Base-by-base conservation (phyloP, 2,329 filamentous ascomycete species). In the Dendrostoma leiphaemia region DNA sequence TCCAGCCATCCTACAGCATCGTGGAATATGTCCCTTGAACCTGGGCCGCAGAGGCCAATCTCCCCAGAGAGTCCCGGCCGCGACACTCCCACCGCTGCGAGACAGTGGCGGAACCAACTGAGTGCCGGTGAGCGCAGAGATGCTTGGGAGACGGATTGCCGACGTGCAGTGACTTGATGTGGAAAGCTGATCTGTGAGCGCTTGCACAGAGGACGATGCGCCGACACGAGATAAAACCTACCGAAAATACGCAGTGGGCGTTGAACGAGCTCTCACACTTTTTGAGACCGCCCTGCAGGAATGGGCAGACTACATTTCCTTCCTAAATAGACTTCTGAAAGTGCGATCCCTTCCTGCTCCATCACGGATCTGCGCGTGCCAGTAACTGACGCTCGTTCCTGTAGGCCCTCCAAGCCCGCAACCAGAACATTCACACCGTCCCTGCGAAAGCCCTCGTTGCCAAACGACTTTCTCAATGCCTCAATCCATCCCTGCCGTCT, bases 231-330 rank as follows among this genome's bases (percentile, higher is more conserved):
- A 87, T 71, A 87, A 87, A 69, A 71, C 79, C 50, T 93, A 90
- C 69, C 90, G 92, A 61, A 89, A 92, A 70, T 99, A 97, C 83
- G 91, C 91, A 41, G 84, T 87, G 46, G 89, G 85, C 55, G 86
- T 99, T 61, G 93, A 97, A 66, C 85, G 91, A 69, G 89, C 91
- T 31, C 80, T 99, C 59, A 83, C 89, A 43, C 80, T 96, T 31
- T 99, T 97, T 75, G 94, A 99, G 68, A 92, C 90, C 15, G 86
- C 91, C 28, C 79, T 97, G 62, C 91, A 97, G 73, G 94, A 99
- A 84, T 99, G 94, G 94, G 94, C 95, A 46, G 94, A 99, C 74
- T 99, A 99, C 69, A 99, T 99, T 65, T 96, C 93, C 17, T 99
- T 97, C 69, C 76, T 99, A 53, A 95, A 90, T 67, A 85, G 91